Conservation (phyloP, 2,329 filamentous ascomycete species). For the Botrytis paeoniae region DNA sequence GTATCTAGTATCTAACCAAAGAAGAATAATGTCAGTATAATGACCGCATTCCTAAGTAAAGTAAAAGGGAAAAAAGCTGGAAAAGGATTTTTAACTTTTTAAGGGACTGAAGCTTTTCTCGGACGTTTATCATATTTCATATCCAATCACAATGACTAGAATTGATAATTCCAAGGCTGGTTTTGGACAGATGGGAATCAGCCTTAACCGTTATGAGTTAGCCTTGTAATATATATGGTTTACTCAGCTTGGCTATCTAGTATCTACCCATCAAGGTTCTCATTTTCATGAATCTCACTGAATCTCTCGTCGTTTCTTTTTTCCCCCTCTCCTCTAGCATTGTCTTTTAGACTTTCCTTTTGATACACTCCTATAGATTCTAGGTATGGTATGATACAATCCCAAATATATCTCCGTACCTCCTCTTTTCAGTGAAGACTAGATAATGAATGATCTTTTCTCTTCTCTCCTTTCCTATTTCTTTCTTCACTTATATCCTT, state of each 20-base stretch:
- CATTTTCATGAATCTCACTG: not conserved
- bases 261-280: slow-evolving; percentile 14
- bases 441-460: not conserved
- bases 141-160: not conserved
- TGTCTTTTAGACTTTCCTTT: not conserved
- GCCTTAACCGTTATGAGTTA: not conserved
- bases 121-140: not conserved
- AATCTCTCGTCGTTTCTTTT: not conserved
- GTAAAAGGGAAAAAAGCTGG: not conserved
- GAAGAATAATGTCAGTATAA: not conserved
- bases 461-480: not conserved
- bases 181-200: not conserved
- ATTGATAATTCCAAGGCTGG: not conserved
- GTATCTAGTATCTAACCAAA: not conserved
- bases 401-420: not conserved
- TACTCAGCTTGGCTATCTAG: not conserved
- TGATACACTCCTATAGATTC: not conserved
- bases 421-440: not conserved
- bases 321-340: not conserved
- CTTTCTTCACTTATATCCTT: not conserved
- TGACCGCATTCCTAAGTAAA: not conserved
- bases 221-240: not conserved
- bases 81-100: not conserved
- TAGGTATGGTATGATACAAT: not conserved
- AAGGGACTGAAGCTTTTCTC: not conserved